phyloP scores from a whole-genome alignment of 1,284 basidiomycete genomes.

The Sphagnurus paluster region DNA sequence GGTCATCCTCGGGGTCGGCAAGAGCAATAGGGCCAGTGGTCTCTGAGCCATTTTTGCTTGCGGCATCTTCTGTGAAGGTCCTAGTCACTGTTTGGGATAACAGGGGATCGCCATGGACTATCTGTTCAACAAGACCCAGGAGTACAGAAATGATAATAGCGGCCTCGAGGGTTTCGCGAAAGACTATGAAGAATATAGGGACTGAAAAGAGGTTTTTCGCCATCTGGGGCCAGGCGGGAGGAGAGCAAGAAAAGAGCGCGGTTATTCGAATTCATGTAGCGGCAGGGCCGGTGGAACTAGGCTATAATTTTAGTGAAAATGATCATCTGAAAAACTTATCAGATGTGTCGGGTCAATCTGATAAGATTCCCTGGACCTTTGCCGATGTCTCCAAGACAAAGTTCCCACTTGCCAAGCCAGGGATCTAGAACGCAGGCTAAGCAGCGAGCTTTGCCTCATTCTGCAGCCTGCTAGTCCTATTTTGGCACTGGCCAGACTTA shows the following conservation, averaged over 20 bases:
- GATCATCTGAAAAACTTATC: conserved; percentile 20
- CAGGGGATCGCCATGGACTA: conserved; percentile 50
- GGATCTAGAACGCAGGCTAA: too few relatives aligned
- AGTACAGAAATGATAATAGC: conserved; percentile 88
- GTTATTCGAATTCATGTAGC: neutral
- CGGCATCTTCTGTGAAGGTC: conserved; percentile 17
- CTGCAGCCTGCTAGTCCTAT: too few relatives aligned
- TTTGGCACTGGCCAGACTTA: too few relatives aligned
- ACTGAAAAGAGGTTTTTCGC: conserved; percentile 70
- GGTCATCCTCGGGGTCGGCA: conserved; percentile 28
- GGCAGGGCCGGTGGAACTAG: too few relatives aligned
- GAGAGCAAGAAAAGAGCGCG: neutral
- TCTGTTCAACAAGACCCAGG: conserved; percentile 81
- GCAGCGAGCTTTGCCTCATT: too few relatives aligned
- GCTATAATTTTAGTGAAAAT: neutral
- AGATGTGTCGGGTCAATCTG: conserved; percentile 29
- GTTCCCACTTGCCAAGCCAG: too few relatives aligned
- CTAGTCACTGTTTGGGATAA: conserved; percentile 18
- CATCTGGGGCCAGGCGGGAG: conserved; percentile 36
- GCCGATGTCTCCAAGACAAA: neutral
- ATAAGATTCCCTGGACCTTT: conserved; percentile 10
- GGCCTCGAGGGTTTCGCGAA: conserved; percentile 88
- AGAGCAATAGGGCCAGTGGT: conserved; percentile 8
- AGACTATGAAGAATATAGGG: conserved; percentile 87
- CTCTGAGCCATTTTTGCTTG: conserved; percentile 24